Evolutionary conservation across 2,329 filamentous ascomycete genomes (phyloP).

Genomic region (Sphaerulina vaccinii): DNA sequence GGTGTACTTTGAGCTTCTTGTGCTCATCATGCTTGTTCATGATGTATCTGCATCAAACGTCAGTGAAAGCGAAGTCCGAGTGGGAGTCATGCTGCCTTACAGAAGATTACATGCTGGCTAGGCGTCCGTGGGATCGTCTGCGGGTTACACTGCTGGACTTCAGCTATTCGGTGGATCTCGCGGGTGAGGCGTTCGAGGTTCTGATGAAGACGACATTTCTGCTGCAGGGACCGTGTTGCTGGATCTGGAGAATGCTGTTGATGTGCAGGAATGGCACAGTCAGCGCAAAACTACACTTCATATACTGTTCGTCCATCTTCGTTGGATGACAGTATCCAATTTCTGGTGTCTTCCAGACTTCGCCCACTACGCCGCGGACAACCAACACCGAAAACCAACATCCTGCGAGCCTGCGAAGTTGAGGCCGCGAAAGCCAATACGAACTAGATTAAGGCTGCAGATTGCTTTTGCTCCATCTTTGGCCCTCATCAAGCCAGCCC

Average conservation of each 20-base stretch:
- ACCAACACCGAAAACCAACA: constrained; percentile 13
- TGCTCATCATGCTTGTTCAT: not conserved
- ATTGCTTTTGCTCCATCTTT: constrained; percentile 4
- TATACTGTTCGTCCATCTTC: constrained; percentile 2
- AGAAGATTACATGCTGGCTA: not conserved
- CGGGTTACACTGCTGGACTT: not conserved
- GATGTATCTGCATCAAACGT: not conserved
- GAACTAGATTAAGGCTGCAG: constrained; percentile 8
- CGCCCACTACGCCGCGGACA: constrained; percentile 3
- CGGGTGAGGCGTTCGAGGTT: constrained; percentile 1
- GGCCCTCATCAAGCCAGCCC: not conserved
- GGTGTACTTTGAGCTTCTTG: constrained; percentile 15
- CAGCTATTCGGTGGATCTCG: constrained; percentile 11
- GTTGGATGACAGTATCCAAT: not conserved
- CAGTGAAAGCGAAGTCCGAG: not conserved
- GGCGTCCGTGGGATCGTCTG: not conserved
- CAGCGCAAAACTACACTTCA: constrained; percentile 6
- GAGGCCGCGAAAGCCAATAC: constrained; percentile 1
- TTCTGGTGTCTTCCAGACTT: constrained; percentile 4
- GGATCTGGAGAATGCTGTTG: not conserved
- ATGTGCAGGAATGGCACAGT: constrained; percentile 1
- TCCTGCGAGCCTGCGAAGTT: not conserved
- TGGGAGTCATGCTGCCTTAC: not conserved
- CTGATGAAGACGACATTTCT: not conserved
- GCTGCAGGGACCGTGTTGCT: not conserved